Conservation (phyloP, 1,139 yeast genomes). For the Eremothecium coryli region DNA sequence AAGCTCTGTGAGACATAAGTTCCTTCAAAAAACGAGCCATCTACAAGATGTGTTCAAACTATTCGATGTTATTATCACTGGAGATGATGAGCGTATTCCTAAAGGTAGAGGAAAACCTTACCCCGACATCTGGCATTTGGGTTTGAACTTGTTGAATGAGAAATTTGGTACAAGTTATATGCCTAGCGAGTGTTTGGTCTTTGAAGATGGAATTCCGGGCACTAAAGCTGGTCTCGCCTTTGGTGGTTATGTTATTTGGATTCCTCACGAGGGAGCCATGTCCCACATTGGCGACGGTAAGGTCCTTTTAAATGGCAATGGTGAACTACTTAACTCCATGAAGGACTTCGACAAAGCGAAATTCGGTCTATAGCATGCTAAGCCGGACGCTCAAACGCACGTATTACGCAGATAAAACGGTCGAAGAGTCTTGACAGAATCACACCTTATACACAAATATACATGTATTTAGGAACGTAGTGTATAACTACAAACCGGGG, state of each 20-base stretch:
- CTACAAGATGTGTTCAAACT: conserved; percentile 49
- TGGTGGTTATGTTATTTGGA: conserved; percentile 84
- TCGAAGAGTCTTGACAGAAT: no score
- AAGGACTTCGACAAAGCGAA: conserved; percentile 45
- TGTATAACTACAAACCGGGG: no score
- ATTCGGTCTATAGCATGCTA: conserved; percentile 35
- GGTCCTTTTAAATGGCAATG: conserved; percentile 41
- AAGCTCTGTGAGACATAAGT: conserved; percentile 59
- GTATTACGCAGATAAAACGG: no score
- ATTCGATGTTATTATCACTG: conserved; percentile 69
- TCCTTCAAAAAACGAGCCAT: conserved; percentile 58
- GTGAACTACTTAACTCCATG: conserved; percentile 48
- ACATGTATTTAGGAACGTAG: no score
- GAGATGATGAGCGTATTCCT: conserved; percentile 78
- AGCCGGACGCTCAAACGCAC: no score
- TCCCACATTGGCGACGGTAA: conserved; percentile 44
- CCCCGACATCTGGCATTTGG: conserved; percentile 87
- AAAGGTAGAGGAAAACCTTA: conserved; percentile 83
- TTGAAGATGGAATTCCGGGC: conserved; percentile 93
- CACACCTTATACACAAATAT: no score
- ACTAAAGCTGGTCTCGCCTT: conserved; percentile 75
- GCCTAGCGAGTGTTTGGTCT: conserved; percentile 75
- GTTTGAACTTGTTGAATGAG: conserved; percentile 58
- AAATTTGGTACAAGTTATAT: conserved; percentile 40
- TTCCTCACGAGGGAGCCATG: conserved; percentile 71